Evolutionary conservation across 129 eudicot species (phyloP), one percentile per base, ranked within the genome.

Genomic region (Cynara cardunculus): DNA sequence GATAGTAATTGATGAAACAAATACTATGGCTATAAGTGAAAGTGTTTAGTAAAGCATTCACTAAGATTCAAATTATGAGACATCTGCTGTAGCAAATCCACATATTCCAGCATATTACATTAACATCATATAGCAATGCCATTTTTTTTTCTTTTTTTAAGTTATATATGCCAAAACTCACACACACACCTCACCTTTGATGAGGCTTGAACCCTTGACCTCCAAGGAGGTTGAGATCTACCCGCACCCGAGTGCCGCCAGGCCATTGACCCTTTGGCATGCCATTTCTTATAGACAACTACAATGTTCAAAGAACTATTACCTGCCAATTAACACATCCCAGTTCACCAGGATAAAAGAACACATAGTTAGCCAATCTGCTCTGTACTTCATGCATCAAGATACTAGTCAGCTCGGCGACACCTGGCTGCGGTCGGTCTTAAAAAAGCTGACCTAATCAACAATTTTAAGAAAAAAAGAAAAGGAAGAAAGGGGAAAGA

Each of bases 381-480:
- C 80, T 73, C 61, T 44, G 85, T 39, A 65, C 75, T 65, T 2
- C 70, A 37, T 31, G 77, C 67, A 69, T 35, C 65, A 80, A 49
- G 56, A 80, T 49, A 82, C 75, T 72, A 39, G 53, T 80, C 90
- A 83, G 66, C 87, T 83, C 88, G 16, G 92, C 89, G 41, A 80
- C 93, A 81, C 76, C 85, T 68, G 79, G 82, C 68, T 83, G 87
- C 74, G 44, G 75, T 81, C 84, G 39, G 77, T 88, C 86, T 78
- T 87, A 84, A 31, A 67, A 81, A 49, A 83, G 78, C 78, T 80
- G 82, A 78, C 94, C 92, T 86, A 88, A 85, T 26, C 81, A 86
- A 22, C 76, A 83, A 59, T 21, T 72, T 73, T 67, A 62, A 84
- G 72, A 84, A 24, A 39, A 75, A 44, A 44, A 66, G 77, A 75